Evolutionary conservation across 805 yeast species (phyloP), one percentile per base, ranked within the genome.

Genomic region (Ogataea pini): DNA sequence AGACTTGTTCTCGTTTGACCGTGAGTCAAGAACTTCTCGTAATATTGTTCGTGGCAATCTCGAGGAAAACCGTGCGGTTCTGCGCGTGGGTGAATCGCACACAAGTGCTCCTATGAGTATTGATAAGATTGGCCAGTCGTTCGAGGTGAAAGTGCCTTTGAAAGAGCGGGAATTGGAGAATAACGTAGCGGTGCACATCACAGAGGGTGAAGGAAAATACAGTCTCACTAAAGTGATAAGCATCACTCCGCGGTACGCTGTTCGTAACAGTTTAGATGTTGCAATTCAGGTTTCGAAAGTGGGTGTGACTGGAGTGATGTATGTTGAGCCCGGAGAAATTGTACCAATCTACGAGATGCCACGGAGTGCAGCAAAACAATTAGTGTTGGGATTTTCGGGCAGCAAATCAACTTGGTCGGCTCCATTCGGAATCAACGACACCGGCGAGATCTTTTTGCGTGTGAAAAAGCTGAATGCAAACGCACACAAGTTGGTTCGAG

Each of bases 151-250:
- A 18, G 71, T 75, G 4, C 78, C 78, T 31, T 56, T 80, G 1
- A 69, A 73, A 33, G 78, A 77, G 10, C 77, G 64, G 64, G 80
- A 65, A 59, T 63, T 62, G 3, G 96, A 90, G 59, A 79, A 82
- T 51, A 83, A 86, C 59, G 69, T 91, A 10, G 98, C 98, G 12
- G 67, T 91, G 22, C 73, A 79, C 24, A 79, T 89, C 10, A 66
- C 77, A 0, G 97, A 90, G 56, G 99, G 98, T 16, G 82, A 81
- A 52, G 98, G 97, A 2, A 83, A 82, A 50, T 92, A 87, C 64
- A 77, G 80, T 46, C 63, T 86, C 51, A 79, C 95, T 0, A 89
- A 89, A 60, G 83, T 91, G 27, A 80, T 94, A 3, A 82, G 86
- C 1, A 68, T 94, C 22, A 73, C 91, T 0, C 99, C 99, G 2